phyloP scores from a whole-genome alignment of 352 stramenopile genomes.

The Globisporangium cystogenes region DNA sequence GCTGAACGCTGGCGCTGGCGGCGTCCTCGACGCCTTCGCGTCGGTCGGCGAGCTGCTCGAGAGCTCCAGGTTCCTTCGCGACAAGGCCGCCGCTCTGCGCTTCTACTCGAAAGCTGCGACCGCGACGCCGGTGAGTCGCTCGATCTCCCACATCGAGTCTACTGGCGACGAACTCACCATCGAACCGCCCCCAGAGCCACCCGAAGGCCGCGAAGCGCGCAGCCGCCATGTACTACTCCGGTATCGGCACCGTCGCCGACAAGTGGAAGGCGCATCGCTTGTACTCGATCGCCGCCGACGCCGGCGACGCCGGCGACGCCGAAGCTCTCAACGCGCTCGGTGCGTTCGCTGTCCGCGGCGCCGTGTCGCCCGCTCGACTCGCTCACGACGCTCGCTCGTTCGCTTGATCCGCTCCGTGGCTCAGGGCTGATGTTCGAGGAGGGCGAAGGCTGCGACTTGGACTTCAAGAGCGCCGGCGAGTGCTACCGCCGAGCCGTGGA shows the following conservation, averaged over 20 bases:
- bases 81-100: slow-evolving; percentile 42
- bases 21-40: slow-evolving; percentile 33
- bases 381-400: not conserved
- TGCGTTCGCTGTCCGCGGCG: slow-evolving; percentile 8
- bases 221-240: slow-evolving; percentile 59
- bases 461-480: slow-evolving; percentile 45
- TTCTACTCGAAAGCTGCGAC: slow-evolving; percentile 57
- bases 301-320: slow-evolving; percentile 30
- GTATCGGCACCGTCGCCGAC: slow-evolving; percentile 38
- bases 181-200: slow-evolving; percentile 20
- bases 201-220: slow-evolving; percentile 41
- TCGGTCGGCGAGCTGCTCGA: slow-evolving; percentile 48
- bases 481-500: slow-evolving; percentile 52
- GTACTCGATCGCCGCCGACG: slow-evolving; percentile 48
- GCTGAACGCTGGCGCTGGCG: slow-evolving; percentile 37
- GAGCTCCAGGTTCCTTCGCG: slow-evolving; percentile 36
- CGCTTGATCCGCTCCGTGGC: not conserved
- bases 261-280: slow-evolving; percentile 45
- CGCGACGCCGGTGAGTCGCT: slow-evolving; percentile 12
- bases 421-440: slow-evolving; percentile 73
- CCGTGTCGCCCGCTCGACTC: not conserved
- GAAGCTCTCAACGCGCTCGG: slow-evolving; percentile 70
- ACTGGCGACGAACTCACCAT: not conserved
- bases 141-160: too few relatives aligned
- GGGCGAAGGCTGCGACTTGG: slow-evolving; percentile 62